Conservation (phyloP, 2,329 filamentous ascomycete genomes). For the Graphilbum sp. region DNA sequence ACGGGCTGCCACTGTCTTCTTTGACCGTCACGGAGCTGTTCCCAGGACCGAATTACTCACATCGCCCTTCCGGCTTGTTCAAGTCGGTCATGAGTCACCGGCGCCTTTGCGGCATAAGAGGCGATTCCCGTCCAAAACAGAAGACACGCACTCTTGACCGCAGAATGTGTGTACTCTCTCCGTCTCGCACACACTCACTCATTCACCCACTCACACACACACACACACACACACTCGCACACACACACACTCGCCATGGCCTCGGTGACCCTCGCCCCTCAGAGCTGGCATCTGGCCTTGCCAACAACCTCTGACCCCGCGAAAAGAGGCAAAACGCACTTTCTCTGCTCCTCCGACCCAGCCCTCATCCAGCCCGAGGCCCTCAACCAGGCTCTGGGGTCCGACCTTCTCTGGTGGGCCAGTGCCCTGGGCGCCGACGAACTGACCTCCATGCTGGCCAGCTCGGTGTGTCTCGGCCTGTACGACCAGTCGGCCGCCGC, state of each 20-base stretch:
- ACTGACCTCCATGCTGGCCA: constrained; percentile 34
- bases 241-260: neutral
- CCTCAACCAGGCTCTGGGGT: constrained; percentile 37
- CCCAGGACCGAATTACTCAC: too few species aligned
- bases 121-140: too few species aligned
- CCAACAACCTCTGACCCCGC: neutral
- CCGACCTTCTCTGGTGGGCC: constrained; percentile 34
- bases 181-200: too few species aligned
- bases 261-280: neutral
- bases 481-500: constrained; percentile 19
- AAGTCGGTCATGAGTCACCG: too few species aligned
- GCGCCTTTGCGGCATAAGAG: too few species aligned
- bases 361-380: constrained; percentile 34
- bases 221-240: too few species aligned
- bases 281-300: neutral
- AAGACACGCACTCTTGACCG: too few species aligned
- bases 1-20: too few species aligned
- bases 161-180: too few species aligned
- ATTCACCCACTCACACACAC: too few species aligned
- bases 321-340: constrained; percentile 13
- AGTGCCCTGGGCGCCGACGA: constrained; percentile 26
- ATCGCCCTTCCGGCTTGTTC: too few species aligned
- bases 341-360: constrained; percentile 45
- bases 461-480: constrained; percentile 43
- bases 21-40: too few species aligned